phyloP scores from a whole-genome alignment of 129 eudicot species.

The Erigeron canadensis region DNA sequence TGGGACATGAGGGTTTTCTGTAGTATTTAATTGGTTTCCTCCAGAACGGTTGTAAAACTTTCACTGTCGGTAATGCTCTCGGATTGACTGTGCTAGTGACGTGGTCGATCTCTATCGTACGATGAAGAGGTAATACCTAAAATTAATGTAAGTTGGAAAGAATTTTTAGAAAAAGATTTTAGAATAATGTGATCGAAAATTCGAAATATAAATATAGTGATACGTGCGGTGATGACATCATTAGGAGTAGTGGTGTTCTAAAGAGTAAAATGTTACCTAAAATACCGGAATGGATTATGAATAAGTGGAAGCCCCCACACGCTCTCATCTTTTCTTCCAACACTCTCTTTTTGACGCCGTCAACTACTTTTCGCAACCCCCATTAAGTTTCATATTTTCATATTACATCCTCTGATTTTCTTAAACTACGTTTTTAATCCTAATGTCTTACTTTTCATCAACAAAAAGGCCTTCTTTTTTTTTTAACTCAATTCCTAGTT shows the following conservation, averaged over 20 bases:
- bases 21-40: too few relatives aligned
- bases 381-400: background rate
- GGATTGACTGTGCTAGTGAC: too few relatives aligned
- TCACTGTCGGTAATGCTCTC: too few relatives aligned
- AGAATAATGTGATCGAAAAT: too few relatives aligned
- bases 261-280: background rate
- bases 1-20: too few relatives aligned
- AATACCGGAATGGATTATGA: slow-evolving; percentile 3
- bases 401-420: background rate
- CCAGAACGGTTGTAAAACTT: too few relatives aligned
- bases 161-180: too few relatives aligned
- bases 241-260: slow-evolving; percentile 1
- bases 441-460: background rate
- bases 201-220: background rate
- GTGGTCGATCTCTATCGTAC: too few relatives aligned
- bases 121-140: too few relatives aligned
- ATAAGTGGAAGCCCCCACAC: background rate
- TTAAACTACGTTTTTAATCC: background rate
- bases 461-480: background rate
- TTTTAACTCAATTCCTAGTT: too few relatives aligned
- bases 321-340: slow-evolving; percentile 6
- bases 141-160: too few relatives aligned
- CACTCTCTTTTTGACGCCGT: slow-evolving; percentile 13
- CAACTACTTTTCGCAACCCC: background rate
- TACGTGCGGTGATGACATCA: slow-evolving; percentile 12